A percentile compares a stretch with the other conserved stretches of the same genome.
phyloP scores from a whole-genome alignment of 805 yeast species.

The Maudiozyma barnettii region DNA sequence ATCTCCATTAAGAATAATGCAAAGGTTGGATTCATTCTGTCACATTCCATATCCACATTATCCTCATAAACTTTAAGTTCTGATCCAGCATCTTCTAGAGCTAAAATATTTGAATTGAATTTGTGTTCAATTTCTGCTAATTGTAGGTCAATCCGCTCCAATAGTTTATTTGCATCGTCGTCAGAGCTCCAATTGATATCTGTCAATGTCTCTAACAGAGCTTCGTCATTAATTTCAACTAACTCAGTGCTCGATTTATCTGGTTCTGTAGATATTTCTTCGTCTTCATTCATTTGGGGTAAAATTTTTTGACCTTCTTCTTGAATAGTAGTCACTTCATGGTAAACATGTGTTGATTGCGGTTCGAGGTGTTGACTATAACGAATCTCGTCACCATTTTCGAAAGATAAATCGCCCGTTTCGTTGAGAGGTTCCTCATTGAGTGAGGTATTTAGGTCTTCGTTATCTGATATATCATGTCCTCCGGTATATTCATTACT shows the following conservation, averaged over 20 bases:
- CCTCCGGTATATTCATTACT: neutral
- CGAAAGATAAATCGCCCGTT: slow-evolving; percentile 29
- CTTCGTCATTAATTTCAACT: slow-evolving; percentile 33
- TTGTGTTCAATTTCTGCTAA: slow-evolving; percentile 53
- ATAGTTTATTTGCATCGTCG: slow-evolving; percentile 53
- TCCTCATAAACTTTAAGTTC: slow-evolving; percentile 35
- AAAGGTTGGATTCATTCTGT: slow-evolving; percentile 43
- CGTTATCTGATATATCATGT: neutral
- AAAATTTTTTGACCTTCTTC: slow-evolving; percentile 17
- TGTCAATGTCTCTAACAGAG: slow-evolving; percentile 49
- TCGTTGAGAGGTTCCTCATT: slow-evolving; percentile 11
- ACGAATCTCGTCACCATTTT: slow-evolving; percentile 27
- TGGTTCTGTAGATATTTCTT: neutral
- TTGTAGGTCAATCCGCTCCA: slow-evolving; percentile 49
- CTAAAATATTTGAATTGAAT: slow-evolving; percentile 47
- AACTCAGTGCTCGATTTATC: neutral
- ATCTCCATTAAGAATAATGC: slow-evolving; percentile 52
- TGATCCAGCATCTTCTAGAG: slow-evolving; percentile 37
- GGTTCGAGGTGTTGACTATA: slow-evolving; percentile 16
- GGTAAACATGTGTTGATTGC: slow-evolving; percentile 15
- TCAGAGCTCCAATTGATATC: slow-evolving; percentile 68
- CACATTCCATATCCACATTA: slow-evolving; percentile 43
- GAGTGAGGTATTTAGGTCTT: slow-evolving; percentile 10
- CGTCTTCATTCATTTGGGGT: slow-evolving; percentile 1
- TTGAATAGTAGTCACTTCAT: slow-evolving; percentile 26